Base-by-base conservation (phyloP, 1,284 basidiomycete genomes). In the Ustilago lituana region DNA sequence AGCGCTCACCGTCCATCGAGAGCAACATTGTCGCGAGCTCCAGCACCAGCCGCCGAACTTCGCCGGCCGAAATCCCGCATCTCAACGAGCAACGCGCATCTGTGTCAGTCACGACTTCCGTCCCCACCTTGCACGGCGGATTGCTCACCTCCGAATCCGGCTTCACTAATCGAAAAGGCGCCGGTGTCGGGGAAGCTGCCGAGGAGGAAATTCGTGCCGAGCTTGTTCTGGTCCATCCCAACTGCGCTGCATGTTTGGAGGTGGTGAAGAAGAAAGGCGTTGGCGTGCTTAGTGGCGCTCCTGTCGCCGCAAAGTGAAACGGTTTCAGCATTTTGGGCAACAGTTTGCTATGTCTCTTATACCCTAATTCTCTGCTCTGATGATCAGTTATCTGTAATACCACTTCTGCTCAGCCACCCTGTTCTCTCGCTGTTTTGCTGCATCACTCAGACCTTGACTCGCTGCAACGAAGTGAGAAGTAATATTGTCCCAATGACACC, bases 221-320 rank as follows among this genome's bases (percentile, higher is more conserved):
- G 22, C 46, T 70, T 7, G 67, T 70, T 5, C 50, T 70, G 4
- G 49, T 70, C 6, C 67, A 70, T 33, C 67, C 67, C 1, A 56
- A 56, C 11, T 70, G 67, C 32, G 20, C 44, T 5, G 53, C 56
- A 23, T 70, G 67, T 29, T 19, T 70, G 2, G 48, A 70, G 10
- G 61, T 70, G 2, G 67, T 70, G 0, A 27, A 51, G 4, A 46
- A 17, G 11, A 64, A 57, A 12, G 67, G 67, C 27, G 61, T 70
- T 2, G 67, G 67, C 23, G 67, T 70, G 10, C 67, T 70, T 23
- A 56, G 57, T 22, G 53, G 46, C 35, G 35, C 31, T 12, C 20
- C 11, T n/a, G 32, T 23, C 20, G 24, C 17, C 22, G 44, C 37
- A 1, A 38, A 43, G 39, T 50, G 31, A 31, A n/a, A n/a, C n/a